Conservation (phyloP, 306 rosid genomes). For the Luffa aegyptiaca region DNA sequence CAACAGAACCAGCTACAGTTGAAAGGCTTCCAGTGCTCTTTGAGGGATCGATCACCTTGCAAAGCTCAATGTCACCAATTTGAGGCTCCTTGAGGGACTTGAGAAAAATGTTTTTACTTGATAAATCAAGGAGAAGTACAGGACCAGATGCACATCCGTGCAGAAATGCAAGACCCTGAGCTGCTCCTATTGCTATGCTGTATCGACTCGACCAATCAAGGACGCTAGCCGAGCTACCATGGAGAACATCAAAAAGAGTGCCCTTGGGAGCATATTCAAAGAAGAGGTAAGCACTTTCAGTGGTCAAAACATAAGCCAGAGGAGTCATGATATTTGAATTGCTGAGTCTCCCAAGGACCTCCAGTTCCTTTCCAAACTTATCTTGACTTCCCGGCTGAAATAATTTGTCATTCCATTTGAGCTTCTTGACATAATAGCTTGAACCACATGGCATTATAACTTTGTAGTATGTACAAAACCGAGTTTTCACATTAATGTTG, state of each 20-base stretch:
- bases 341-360: constrained; percentile 58
- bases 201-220: constrained; percentile 88
- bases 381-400: constrained; percentile 47
- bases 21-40: constrained; percentile 81
- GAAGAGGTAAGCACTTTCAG: constrained; percentile 52
- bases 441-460: constrained; percentile 66
- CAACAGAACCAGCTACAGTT: constrained; percentile 83
- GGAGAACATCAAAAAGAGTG: constrained; percentile 61
- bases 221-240: constrained; percentile 31
- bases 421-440: constrained; percentile 70
- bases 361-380: constrained; percentile 46
- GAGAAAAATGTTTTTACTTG: constrained; percentile 68
- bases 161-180: constrained; percentile 87
- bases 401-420: constrained; percentile 70
- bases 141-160: constrained; percentile 66
- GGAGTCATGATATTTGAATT: constrained; percentile 93
- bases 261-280: constrained; percentile 69
- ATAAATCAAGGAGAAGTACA: constrained; percentile 68
- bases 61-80: constrained; percentile 82
- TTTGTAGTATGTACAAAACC: constrained; percentile 74
- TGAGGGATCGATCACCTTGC: constrained; percentile 75
- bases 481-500: constrained; percentile 54
- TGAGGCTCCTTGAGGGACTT: constrained; percentile 91
- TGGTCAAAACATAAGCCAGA: constrained; percentile 56
- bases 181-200: constrained; percentile 80